Percentiles rank a stretch among this genome's conserved stretches.
These are phyloP conservation scores for Batkoa obscura DNA, from an alignment of 371 early-diverging fungal species.

Conservation along the genomic window DNA sequence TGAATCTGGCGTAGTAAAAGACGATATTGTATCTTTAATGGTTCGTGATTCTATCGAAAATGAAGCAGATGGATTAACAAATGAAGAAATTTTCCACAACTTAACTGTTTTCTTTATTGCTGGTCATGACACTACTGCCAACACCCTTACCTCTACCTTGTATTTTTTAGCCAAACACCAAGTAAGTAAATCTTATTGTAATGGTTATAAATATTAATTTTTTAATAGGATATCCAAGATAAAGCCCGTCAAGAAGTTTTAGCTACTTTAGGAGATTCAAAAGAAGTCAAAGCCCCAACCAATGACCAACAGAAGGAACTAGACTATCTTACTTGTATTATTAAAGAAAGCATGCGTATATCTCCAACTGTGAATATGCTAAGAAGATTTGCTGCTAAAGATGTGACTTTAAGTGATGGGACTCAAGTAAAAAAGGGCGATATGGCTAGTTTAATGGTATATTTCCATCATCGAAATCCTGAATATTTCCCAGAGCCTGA, in stretches of 20 bases:
- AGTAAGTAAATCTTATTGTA: too few species aligned
- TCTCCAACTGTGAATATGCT: neutral
- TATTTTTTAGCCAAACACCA: slow-evolving; percentile 19
- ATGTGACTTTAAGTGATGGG: neutral
- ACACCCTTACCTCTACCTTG: slow-evolving; percentile 19
- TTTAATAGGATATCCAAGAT: slow-evolving; percentile 12
- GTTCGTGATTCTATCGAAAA: slow-evolving; percentile 6
- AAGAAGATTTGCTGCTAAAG: neutral
- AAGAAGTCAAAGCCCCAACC: neutral
- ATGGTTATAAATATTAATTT: too few species aligned
- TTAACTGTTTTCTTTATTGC: neutral
- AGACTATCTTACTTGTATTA: neutral
- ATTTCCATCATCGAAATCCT: neutral
- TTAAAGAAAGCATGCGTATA: slow-evolving; percentile 4
- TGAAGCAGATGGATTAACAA: slow-evolving; percentile 4
- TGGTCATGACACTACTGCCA: slow-evolving; percentile 31
- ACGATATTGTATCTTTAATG: slow-evolving; percentile 10
- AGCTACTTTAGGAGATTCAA: neutral
- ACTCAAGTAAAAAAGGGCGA: neutral
- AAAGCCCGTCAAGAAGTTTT: slow-evolving; percentile 22
- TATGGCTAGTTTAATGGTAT: neutral
- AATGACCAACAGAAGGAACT: neutral
- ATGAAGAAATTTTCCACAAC: neutral
- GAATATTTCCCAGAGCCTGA: neutral
- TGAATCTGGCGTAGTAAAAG: neutral